Base-by-base conservation (phyloP, 1,139 yeast species). In the Lodderomyces elongisporus region DNA sequence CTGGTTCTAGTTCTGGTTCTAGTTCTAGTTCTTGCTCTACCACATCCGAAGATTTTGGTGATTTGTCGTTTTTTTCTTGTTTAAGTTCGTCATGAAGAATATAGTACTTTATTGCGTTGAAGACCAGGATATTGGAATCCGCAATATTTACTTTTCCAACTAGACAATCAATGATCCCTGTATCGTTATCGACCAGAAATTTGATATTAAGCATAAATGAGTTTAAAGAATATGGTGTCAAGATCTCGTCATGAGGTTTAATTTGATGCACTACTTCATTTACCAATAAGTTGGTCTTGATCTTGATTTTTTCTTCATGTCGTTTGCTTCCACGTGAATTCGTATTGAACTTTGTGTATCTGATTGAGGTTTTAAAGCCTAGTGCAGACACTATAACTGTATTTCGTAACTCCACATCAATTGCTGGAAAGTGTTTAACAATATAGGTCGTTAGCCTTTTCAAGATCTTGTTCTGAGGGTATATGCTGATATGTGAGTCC, bases 331-430 rank as follows among this genome's bases (percentile, higher is more conserved):
- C 37, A 30, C 56, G 44, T 5, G 66, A 54, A 2, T 26, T 30
- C 3, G 50, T 32, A 5, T 40, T 45, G 25, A 58, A 45, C 34
- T 47, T 48, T 10, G 53, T 18, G 41, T 52, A 63, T 16, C 55
- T 60, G 3, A 58, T 33, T n/a, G 35, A 35, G 10, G 48, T 43
- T 10, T 44, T 35, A 15, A 42, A 38, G 20, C 49, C 46, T 22
- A 22, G 20, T 10, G 34, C 27, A 7, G 43, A 35, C 6, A 34
- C 28, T 2, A 60, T 18, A 1, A 36, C 26, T 5, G 56, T 33
- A 25, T 51, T 49, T 30, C 63, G 48, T 9, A 60, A 34, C 40
- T 61, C 68, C 8, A 60, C 27, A 36, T 58, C 59, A 3, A 56
- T 28, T 17, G 42, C 34, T 0, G 69, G 67, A 1, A 58, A 27